A percentile compares a stretch with the other conserved stretches of the same genome.
phyloP scores from a whole-genome alignment of 2,329 filamentous ascomycete genomes.

The Pyricularia grisea region DNA sequence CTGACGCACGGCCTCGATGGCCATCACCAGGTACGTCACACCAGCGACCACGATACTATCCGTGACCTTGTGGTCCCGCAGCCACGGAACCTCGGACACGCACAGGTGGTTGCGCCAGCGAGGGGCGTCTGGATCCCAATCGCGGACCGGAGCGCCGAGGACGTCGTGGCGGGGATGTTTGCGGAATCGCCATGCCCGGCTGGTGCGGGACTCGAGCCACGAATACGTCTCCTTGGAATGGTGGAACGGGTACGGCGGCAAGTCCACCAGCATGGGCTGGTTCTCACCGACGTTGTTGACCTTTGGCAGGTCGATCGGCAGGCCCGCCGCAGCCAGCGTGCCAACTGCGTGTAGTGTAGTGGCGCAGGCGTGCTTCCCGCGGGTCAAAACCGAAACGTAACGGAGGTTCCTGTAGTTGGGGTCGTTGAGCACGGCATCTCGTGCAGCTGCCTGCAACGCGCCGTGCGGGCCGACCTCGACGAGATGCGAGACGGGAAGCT shows the following conservation, averaged over 20 bases:
- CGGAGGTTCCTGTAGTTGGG: slow-evolving; percentile 10
- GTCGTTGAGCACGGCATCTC: slow-evolving; percentile 5
- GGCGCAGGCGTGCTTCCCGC: slow-evolving; percentile 11
- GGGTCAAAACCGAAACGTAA: slow-evolving; percentile 8
- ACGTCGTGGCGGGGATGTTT: slow-evolving; percentile 26
- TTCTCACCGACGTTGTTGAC: slow-evolving; percentile 8
- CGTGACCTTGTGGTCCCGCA: slow-evolving; percentile 19
- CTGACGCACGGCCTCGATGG: slow-evolving; percentile 25
- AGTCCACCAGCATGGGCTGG: slow-evolving; percentile 24
- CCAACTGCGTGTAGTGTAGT: slow-evolving; percentile 11
- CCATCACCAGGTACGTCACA: slow-evolving; percentile 27
- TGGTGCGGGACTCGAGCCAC: slow-evolving; percentile 30
- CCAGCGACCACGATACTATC: slow-evolving; percentile 24
- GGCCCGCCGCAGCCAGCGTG: slow-evolving; percentile 7
- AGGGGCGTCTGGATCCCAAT: slow-evolving; percentile 10
- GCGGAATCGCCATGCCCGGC: slow-evolving; percentile 17
- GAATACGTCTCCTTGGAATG: slow-evolving; percentile 25
- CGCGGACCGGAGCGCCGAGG: slow-evolving; percentile 19
- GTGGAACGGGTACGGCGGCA: slow-evolving; percentile 35
- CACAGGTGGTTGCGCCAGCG: slow-evolving; percentile 17
- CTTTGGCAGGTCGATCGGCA: slow-evolving; percentile 6
- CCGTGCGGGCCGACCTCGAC: slow-evolving; percentile 18
- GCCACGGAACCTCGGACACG: slow-evolving; percentile 22
- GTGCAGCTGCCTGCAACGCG: slow-evolving; percentile 15
- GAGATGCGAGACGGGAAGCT: slow-evolving; percentile 10